Evolutionary conservation across 441 rosid species (phyloP).

Genomic region (Bruguiera hainesii): DNA sequence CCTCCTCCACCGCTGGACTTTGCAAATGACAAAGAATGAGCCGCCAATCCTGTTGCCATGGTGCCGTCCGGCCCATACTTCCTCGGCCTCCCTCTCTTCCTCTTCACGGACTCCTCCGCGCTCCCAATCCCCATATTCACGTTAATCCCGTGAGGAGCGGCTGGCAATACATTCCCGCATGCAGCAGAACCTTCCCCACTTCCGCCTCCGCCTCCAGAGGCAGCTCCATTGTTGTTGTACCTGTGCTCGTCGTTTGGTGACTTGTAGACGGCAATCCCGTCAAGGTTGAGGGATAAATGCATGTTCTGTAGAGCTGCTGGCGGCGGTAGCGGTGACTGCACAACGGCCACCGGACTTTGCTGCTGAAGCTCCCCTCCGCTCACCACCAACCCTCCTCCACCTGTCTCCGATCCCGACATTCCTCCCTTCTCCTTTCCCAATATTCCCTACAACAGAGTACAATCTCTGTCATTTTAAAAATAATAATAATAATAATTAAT

Average conservation of each 20-base stretch:
- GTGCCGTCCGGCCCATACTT: slow-evolving; percentile 70
- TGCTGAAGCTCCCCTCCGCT: slow-evolving; percentile 26
- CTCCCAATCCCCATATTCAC: slow-evolving; percentile 39
- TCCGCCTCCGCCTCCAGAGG: slow-evolving; percentile 3
- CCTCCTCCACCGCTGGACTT: slow-evolving; percentile 28
- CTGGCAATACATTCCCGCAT: slow-evolving; percentile 1
- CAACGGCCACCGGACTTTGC: slow-evolving; percentile 21
- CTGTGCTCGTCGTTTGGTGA: slow-evolving; percentile 37
- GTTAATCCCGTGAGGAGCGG: slow-evolving; percentile 27
- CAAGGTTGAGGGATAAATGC: slow-evolving; percentile 50
- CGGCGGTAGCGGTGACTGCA: slow-evolving; percentile 36
- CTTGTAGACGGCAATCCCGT: slow-evolving; percentile 54
- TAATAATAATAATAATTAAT: background rate
- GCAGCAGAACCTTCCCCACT: slow-evolving; percentile 25
- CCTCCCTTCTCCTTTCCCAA: slow-evolving; percentile 7
- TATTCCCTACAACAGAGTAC: slow-evolving; percentile 18
- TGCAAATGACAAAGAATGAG: slow-evolving; percentile 24
- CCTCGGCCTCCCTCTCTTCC: slow-evolving; percentile 83
- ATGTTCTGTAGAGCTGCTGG: slow-evolving; percentile 42
- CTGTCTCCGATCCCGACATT: slow-evolving; percentile 71
- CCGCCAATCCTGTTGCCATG: slow-evolving; percentile 41
- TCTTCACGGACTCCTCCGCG: slow-evolving; percentile 48
- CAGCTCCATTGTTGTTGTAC: slow-evolving; percentile 29
- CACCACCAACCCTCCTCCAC: slow-evolving; percentile 40
- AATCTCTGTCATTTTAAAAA: slow-evolving; percentile 1